Percentiles rank a stretch among this genome's conserved stretches.
Conservation (phyloP, 768 basidiomycete genomes). For the Podaxis sp. region DNA sequence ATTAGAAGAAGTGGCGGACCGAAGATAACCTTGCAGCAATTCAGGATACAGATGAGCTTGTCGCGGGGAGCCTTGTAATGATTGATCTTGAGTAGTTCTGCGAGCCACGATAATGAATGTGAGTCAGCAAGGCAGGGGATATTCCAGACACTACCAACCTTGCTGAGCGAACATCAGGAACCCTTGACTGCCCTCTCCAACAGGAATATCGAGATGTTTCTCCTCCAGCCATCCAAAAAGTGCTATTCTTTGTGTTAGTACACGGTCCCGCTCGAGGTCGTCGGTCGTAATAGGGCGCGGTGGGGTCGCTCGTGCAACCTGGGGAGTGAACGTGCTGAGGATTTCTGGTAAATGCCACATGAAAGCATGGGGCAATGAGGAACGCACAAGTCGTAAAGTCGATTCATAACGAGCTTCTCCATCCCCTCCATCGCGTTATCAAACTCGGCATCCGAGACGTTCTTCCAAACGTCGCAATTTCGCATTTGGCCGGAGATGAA, state of each 20-base stretch:
- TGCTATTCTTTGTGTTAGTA: conserved; percentile 85
- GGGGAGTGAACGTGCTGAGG: conserved; percentile 88
- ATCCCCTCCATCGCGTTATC: conserved; percentile 98
- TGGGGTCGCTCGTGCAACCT: conserved; percentile 62
- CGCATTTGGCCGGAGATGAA: conserved; percentile 92
- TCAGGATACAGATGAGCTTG: conserved; percentile 96
- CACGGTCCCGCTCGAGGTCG: conserved; percentile 94
- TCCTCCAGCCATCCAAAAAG: conserved; percentile 91
- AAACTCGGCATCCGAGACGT: conserved; percentile 77
- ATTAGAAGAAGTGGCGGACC: conserved; percentile 39
- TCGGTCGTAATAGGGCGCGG: conserved; percentile 85
- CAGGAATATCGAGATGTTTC: conserved; percentile 87
- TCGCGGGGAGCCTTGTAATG: conserved; percentile 99
- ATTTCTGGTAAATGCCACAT: conserved; percentile 7
- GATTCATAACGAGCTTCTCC: conserved; percentile 99
- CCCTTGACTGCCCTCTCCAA: conserved; percentile 69
- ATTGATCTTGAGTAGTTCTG: conserved; percentile 94
- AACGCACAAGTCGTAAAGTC: conserved; percentile 90
- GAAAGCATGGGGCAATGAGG: background rate
- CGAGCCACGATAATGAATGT: background rate
- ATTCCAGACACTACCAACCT: conserved; percentile 43
- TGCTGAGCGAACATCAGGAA: conserved; percentile 89
- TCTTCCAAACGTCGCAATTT: conserved; percentile 79
- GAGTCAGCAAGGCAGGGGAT: background rate
- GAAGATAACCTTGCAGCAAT: conserved; percentile 99